These are phyloP conservation scores for Diplocarpon mali DNA, from an alignment of 2,329 filamentous ascomycete species.

Conservation along the genomic window DNA sequence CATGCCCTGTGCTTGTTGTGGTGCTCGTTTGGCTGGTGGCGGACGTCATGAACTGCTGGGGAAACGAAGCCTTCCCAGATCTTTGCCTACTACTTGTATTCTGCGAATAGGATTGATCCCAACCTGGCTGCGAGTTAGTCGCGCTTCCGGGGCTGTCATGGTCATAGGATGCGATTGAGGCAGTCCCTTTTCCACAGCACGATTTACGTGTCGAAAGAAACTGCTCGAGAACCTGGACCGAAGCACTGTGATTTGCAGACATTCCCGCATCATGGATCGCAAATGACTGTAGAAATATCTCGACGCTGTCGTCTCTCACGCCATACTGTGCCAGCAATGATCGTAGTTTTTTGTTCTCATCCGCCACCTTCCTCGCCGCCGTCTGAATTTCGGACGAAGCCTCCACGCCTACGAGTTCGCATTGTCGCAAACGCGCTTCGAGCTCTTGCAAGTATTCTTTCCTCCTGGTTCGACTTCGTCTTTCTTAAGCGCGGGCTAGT, in stretches of 20 bases:
- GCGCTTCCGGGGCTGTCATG: slow-evolving; percentile 18
- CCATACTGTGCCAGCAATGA: slow-evolving; percentile 47
- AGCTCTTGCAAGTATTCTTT: slow-evolving; percentile 65
- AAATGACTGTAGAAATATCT: slow-evolving; percentile 17
- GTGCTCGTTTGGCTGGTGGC: slow-evolving; percentile 17
- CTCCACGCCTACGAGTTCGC: slow-evolving; percentile 54
- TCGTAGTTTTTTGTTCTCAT: slow-evolving; percentile 57
- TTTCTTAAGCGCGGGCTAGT: slow-evolving; percentile 66
- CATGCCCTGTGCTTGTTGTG: slow-evolving; percentile 7
- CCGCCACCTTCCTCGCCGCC: slow-evolving; percentile 55
- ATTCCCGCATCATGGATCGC: slow-evolving; percentile 8
- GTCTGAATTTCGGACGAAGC: slow-evolving; percentile 62
- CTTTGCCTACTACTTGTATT: slow-evolving; percentile 7
- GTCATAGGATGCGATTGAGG: slow-evolving; percentile 8
- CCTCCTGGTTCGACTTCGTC: slow-evolving; percentile 60
- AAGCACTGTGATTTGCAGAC: slow-evolving; percentile 8
- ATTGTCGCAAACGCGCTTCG: slow-evolving; percentile 51
- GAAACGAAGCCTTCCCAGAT: neutral
- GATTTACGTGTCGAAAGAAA: slow-evolving; percentile 19
- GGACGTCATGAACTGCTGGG: slow-evolving; percentile 20
- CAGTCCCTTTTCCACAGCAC: slow-evolving; percentile 14
- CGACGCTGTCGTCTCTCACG: slow-evolving; percentile 43
- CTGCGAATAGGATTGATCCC: slow-evolving; percentile 17
- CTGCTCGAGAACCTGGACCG: slow-evolving; percentile 22
- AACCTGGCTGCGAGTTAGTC: slow-evolving; percentile 17